Percentiles rank a stretch among this genome's conserved stretches.
These are phyloP conservation scores for Beta vulgaris DNA, from an alignment of 148 eudicot species.

Conservation along the genomic window DNA sequence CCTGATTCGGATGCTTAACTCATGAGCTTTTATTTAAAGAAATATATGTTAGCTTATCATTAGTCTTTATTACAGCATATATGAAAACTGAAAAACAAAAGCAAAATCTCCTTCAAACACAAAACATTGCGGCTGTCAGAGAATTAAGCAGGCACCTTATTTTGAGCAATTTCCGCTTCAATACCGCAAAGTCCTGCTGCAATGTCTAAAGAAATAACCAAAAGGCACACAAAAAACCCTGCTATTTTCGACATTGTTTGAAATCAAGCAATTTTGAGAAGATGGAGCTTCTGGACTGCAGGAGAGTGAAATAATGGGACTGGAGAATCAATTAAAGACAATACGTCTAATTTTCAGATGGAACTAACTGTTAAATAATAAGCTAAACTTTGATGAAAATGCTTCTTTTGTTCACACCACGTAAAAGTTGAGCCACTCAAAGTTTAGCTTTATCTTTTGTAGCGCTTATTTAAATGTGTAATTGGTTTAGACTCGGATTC, in stretches of 20 bases:
- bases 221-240: conserved; percentile 53
- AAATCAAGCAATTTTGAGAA: too few species aligned
- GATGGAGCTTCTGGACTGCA: neutral
- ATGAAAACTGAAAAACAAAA: too few species aligned
- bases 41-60: too few species aligned
- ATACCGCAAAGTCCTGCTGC: conserved; percentile 79
- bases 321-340: too few species aligned
- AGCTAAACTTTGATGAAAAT: neutral
- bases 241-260: conserved; percentile 39
- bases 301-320: neutral
- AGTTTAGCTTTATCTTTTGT: neutral
- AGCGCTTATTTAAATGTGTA: neutral
- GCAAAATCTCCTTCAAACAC: too few species aligned
- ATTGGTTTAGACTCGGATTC: conserved; percentile 11
- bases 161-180: conserved; percentile 79
- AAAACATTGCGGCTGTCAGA: too few species aligned
- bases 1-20: too few species aligned
- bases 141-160: conserved; percentile 46
- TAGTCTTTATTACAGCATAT: too few species aligned
- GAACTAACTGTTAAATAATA: neutral
- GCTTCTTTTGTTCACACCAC: conserved; percentile 16
- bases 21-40: too few species aligned
- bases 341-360: neutral
- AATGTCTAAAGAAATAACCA: conserved; percentile 56
- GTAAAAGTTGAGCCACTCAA: neutral